A percentile compares a stretch with the other conserved stretches of the same genome.
phyloP scores from a whole-genome alignment of 208 protist species.

The Phytomonas sp. region DNA sequence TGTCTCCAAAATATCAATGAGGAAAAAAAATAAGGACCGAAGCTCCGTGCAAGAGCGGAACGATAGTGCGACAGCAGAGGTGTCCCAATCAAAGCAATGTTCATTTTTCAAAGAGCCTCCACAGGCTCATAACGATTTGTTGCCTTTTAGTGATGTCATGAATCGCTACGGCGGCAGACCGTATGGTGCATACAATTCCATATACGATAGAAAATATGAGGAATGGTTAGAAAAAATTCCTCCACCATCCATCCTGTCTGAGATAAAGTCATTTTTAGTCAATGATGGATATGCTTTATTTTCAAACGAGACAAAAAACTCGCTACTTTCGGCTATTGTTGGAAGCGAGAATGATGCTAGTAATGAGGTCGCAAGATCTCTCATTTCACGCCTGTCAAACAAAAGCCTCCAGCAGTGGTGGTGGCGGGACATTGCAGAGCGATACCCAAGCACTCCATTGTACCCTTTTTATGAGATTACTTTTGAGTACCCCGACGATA shows the following conservation, averaged over 20 bases:
- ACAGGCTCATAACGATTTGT: background rate
- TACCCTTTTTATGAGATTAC: background rate
- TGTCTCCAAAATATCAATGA: background rate
- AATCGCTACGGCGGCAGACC: background rate
- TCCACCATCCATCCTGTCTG: background rate
- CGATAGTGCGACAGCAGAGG: background rate
- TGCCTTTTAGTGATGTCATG: slow-evolving; percentile 3
- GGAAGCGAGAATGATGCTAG: background rate
- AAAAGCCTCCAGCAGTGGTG: background rate
- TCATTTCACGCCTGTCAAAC: background rate
- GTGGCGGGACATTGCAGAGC: background rate
- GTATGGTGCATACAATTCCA: background rate
- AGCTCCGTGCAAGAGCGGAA: background rate
- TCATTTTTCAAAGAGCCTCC: slow-evolving; percentile 1
- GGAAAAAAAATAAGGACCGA: slow-evolving; percentile 5
- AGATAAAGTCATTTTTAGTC: background rate
- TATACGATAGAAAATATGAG: background rate
- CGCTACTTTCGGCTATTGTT: background rate
- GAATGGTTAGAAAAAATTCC: background rate
- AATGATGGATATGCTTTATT: background rate
- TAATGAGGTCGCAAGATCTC: background rate
- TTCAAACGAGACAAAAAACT: background rate
- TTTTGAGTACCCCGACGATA: background rate
- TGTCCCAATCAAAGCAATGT: slow-evolving; percentile 5
- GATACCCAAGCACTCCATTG: background rate